Evolutionary conservation across 495 filamentous ascomycete species (phyloP), one percentile per base, ranked within the genome.

Genomic region (Cercophora newfieldiana): DNA sequence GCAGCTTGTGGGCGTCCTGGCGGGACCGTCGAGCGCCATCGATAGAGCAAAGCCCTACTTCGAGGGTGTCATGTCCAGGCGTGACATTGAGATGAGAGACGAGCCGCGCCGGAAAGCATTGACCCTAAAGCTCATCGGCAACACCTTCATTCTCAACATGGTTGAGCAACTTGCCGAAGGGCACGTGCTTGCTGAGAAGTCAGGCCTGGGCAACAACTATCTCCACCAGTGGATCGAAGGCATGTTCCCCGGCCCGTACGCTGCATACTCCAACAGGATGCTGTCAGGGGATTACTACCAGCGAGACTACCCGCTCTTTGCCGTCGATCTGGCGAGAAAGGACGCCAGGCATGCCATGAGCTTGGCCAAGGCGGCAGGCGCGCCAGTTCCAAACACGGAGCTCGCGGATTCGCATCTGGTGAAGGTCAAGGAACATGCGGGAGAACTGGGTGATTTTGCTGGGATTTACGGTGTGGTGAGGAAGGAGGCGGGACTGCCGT

Each of bases 281-380:
- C 69, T 85, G 63, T 74, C 78, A 7, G 93, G 94, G 0, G 91
- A 92, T 70, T 97, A 97, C 48, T 77, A 83, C 70, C 77, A 80
- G 72, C 69, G 77, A 59, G 80, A 78, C 14, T 75, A 92, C 78
- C 93, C 94, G 63, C 79, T 96, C 26, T 96, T 96, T 75, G 87
- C 86, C n/a, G 93, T 94, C 7, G 90, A 96, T 75, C 75, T 97
- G 60, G 93, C 93, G 19, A 78, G 89, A 67, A 97, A 97, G 79
- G 94, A 97, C 83, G 85, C 89, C 33, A 74, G 88, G 10, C 94
- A 97, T 83, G 91, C 89, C 21, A 75, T 86, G 69, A 78, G 76
- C 48, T 66, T 97, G 71, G 93, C 91, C 2, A 75, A 86, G 65
- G 77, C 77, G 37, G 78, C 79, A 5, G 94, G 91, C 0, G 80